Evolutionary conservation across 2,329 filamentous ascomycete genomes (phyloP).

Genomic region (Claviceps humidiphila): DNA sequence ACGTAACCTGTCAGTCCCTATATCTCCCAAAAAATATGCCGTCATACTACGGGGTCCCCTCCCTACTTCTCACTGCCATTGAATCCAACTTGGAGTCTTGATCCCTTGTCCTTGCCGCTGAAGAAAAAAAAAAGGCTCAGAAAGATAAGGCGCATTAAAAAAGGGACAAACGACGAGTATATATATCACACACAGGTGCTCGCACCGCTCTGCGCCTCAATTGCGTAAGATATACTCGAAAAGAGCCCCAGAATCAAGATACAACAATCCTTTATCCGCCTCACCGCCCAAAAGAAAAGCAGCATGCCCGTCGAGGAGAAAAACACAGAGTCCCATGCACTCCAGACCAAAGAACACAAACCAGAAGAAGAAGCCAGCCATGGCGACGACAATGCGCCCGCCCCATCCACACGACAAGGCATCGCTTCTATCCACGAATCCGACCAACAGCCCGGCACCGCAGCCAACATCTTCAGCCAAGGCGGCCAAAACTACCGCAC

Average conservation of each 20-base stretch:
- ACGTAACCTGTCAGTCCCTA: too few species aligned
- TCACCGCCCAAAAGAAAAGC: too few species aligned
- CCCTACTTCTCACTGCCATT: too few species aligned
- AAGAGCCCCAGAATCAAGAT: background rate
- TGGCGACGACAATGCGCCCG: background rate
- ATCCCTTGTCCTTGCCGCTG: too few species aligned
- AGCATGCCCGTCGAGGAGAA: background rate
- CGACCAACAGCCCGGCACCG: conserved; percentile 2
- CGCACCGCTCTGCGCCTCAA: background rate
- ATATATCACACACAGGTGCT: too few species aligned
- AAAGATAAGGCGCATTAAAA: too few species aligned
- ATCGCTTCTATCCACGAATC: background rate
- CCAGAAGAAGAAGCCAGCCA: background rate
- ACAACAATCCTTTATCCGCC: background rate
- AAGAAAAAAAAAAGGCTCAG: too few species aligned
- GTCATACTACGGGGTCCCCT: too few species aligned
- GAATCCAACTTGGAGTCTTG: too few species aligned
- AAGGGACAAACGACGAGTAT: too few species aligned
- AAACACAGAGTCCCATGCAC: background rate
- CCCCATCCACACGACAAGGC: background rate
- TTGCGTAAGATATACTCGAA: background rate
- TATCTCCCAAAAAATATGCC: too few species aligned
- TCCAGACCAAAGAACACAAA: background rate
- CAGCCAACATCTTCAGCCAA: conserved; percentile 16
- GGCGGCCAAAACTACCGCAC: conserved; percentile 21